Conservation (phyloP, 148 eudicot genomes). For the Vaccinium darrowii region DNA sequence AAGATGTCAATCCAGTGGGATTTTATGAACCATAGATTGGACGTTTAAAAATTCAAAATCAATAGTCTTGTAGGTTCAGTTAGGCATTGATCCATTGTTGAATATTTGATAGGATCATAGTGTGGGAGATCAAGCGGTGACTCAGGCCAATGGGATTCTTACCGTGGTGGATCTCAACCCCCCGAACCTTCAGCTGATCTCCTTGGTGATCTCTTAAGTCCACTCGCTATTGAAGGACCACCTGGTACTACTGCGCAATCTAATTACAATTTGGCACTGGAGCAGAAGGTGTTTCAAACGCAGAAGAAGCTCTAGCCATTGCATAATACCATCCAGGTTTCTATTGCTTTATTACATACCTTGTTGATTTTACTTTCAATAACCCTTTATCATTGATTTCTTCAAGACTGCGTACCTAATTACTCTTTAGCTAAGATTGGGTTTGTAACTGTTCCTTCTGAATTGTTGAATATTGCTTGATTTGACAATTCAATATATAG, state of each 20-base stretch:
- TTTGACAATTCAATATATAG: neutral
- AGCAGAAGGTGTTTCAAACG: conserved; percentile 36
- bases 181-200: conserved; percentile 65
- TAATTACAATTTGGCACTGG: conserved; percentile 41
- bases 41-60: neutral
- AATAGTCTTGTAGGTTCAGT: neutral
- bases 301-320: conserved; percentile 67
- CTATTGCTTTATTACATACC: conserved; percentile 6
- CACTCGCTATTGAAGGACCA: conserved; percentile 91
- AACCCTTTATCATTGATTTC: neutral
- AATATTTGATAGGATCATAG: conserved; percentile 48
- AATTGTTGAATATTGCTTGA: neutral
- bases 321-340: conserved; percentile 76
- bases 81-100: neutral
- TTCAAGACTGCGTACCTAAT: neutral
- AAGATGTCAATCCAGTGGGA: conserved; percentile 26
- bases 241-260: conserved; percentile 48
- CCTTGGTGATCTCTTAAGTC: conserved; percentile 85
- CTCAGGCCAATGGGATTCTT: conserved; percentile 64
- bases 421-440: neutral
- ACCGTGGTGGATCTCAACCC: conserved; percentile 58
- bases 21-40: neutral
- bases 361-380: neutral
- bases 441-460: neutral
- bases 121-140: conserved; percentile 35